Conservation (phyloP, 768 basidiomycete species). For the Leucocoprinus birnbaumii region DNA sequence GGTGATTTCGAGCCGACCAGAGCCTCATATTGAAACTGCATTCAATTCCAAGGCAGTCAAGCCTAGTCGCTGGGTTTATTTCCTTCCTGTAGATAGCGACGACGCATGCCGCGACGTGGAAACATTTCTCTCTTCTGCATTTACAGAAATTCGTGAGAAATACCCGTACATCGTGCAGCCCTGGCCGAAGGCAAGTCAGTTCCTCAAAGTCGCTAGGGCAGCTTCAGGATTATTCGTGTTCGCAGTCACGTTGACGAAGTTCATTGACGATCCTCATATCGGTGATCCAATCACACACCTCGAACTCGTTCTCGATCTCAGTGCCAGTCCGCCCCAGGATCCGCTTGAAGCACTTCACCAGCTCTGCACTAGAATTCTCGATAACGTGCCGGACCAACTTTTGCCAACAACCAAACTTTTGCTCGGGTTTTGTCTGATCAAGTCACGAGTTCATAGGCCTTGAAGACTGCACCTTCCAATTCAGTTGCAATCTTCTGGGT, state of each 20-base stretch:
- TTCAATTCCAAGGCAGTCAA: too few relatives aligned
- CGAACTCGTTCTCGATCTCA: background rate
- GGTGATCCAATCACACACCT: background rate
- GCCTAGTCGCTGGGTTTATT: too few relatives aligned
- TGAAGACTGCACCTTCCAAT: too few relatives aligned
- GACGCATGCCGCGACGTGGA: background rate
- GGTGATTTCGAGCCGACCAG: slow-evolving; percentile 1
- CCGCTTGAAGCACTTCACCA: background rate
- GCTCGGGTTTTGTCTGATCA: too few relatives aligned
- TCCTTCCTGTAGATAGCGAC: background rate
- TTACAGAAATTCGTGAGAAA: background rate
- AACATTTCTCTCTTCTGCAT: background rate
- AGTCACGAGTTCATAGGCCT: too few relatives aligned
- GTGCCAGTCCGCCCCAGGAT: background rate
- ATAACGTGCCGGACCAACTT: background rate
- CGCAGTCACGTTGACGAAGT: background rate
- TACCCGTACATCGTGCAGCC: background rate
- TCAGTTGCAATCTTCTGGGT: too few relatives aligned
- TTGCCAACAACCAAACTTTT: too few relatives aligned
- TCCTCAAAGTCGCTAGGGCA: too few relatives aligned
- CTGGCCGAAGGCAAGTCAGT: too few relatives aligned
- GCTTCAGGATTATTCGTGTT: too few relatives aligned
- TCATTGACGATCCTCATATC: background rate
- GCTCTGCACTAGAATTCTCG: background rate
- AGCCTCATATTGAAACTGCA: background rate